A percentile compares a stretch with the other conserved stretches of the same genome.
These are phyloP conservation scores for Phoenix roebelenii DNA, from an alignment of 176 grass and related monocot species.

Conservation along the genomic window DNA sequence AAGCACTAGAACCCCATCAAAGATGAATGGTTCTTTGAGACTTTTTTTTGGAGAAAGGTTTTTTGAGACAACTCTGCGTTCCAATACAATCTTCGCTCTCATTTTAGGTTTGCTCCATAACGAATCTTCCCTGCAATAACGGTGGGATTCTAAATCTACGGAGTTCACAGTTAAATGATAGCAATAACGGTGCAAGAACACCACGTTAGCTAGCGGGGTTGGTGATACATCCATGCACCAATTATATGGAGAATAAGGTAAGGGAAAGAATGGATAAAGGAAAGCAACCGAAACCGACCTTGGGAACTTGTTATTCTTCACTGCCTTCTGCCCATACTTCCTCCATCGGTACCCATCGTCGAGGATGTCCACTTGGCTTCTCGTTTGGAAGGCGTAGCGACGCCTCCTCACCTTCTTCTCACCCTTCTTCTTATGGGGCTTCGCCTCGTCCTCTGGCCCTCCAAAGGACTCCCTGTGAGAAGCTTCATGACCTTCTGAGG, in stretches of 20 bases:
- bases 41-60: no score
- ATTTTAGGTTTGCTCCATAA: no score
- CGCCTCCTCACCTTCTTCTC: slow-evolving; percentile 62
- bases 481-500: slow-evolving; percentile 21
- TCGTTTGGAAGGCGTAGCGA: slow-evolving; percentile 70
- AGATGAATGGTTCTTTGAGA: not conserved
- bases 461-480: slow-evolving; percentile 1
- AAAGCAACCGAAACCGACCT: slow-evolving; percentile 22
- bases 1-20: not conserved
- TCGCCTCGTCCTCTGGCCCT: not conserved
- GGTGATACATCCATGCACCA: not conserved
- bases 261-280: not conserved
- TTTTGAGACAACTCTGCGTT: no score
- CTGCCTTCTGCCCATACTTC: slow-evolving; percentile 91
- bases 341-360: slow-evolving; percentile 93
- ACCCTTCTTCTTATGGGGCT: slow-evolving; percentile 30
- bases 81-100: no score
- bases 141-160: no score
- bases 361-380: slow-evolving; percentile 86
- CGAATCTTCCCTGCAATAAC: no score
- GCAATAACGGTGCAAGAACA: no score
- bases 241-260: not conserved
- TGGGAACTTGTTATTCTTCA: slow-evolving; percentile 82
- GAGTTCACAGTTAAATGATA: no score
- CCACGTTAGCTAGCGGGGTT: no score